Conservation (phyloP, 345 rosid genomes). For the Lepidium aucheri region DNA sequence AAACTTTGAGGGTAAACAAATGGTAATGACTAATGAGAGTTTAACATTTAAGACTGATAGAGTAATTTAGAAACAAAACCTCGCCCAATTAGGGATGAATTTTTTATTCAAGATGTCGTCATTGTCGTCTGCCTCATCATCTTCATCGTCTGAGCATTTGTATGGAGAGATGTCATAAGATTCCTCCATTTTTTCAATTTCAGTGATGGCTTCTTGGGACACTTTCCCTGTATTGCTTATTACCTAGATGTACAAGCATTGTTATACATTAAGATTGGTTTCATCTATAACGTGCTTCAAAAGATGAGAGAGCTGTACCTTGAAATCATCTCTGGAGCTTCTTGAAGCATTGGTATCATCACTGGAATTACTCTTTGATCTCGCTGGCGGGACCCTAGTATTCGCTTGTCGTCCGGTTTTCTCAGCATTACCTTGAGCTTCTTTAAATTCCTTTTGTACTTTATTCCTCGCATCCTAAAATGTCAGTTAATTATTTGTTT, state of each 20-base stretch:
- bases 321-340: constrained; percentile 27
- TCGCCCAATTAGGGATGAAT: constrained; percentile 82
- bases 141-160: constrained; percentile 83
- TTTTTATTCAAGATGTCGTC: constrained; percentile 40
- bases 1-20: constrained; percentile 4
- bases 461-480: constrained; percentile 36
- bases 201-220: constrained; percentile 8
- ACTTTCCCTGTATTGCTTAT: constrained; percentile 19
- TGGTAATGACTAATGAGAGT: background rate
- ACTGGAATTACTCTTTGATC: constrained; percentile 28
- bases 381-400: constrained; percentile 21
- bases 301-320: constrained; percentile 40
- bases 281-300: background rate
- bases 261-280: background rate
- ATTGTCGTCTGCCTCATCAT: constrained; percentile 59
- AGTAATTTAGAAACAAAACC: constrained; percentile 33
- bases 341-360: constrained; percentile 27
- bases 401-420: constrained; percentile 25
- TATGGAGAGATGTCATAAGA: constrained; percentile 92
- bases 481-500: background rate
- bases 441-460: constrained; percentile 28
- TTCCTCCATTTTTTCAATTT: constrained; percentile 27
- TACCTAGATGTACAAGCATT: constrained; percentile 29
- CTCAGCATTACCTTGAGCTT: constrained; percentile 23
- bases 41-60: background rate